These are phyloP conservation scores for Eucalyptus cloeziana DNA, from an alignment of 345 rosid species.

Conservation along the genomic window DNA sequence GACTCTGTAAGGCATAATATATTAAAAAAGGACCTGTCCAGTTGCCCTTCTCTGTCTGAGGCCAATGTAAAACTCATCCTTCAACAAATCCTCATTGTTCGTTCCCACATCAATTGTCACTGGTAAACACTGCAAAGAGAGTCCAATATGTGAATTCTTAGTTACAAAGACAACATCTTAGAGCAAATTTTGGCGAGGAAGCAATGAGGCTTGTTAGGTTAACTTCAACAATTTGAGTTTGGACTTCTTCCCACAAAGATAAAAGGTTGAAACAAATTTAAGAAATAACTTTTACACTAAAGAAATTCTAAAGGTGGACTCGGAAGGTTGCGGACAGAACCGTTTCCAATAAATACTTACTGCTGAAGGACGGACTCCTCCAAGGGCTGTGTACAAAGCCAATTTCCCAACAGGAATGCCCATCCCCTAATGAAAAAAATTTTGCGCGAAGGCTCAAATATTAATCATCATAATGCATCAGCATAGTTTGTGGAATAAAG, in stretches of 20 bases:
- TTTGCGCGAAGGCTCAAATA: not conserved
- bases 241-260: not conserved
- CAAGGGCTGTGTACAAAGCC: slow-evolving; percentile 76
- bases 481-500: not conserved
- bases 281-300: not conserved
- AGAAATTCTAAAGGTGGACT: not conserved
- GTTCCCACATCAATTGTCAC: slow-evolving; percentile 84
- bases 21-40: slow-evolving; percentile 34
- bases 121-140: slow-evolving; percentile 55
- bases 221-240: not conserved
- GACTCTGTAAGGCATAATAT: not conserved
- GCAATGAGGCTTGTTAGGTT: not conserved
- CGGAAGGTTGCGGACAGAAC: not conserved
- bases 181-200: not conserved
- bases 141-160: not conserved
- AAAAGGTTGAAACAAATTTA: not conserved
- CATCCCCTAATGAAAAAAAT: slow-evolving; percentile 43
- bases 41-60: slow-evolving; percentile 66
- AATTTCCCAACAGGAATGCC: slow-evolving; percentile 90
- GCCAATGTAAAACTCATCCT: slow-evolving; percentile 78
- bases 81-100: slow-evolving; percentile 68
- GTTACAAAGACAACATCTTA: not conserved
- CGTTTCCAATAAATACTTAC: slow-evolving; percentile 12
- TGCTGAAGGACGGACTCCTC: slow-evolving; percentile 85
- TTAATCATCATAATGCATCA: not conserved